A percentile compares a stretch with the other conserved stretches of the same genome.
Conservation (phyloP, 108 stramenopile genomes). For the Conticribra weissflogii region DNA sequence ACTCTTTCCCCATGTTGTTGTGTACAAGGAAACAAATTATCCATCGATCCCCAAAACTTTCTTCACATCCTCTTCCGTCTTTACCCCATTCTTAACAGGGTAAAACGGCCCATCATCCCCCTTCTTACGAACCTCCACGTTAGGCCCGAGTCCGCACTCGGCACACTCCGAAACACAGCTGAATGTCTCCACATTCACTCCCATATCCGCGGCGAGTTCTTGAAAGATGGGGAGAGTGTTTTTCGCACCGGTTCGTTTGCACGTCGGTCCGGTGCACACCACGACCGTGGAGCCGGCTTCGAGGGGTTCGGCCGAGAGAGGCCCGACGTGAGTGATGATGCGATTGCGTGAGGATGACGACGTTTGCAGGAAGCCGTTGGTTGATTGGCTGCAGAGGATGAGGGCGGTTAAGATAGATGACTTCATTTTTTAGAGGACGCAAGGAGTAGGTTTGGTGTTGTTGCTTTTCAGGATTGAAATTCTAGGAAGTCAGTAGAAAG, state of each 20-base stretch:
- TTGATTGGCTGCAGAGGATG: not conserved
- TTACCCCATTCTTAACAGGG: conserved; percentile 68
- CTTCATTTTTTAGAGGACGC: not conserved
- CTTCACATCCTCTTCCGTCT: conserved; percentile 68
- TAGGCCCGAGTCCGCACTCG: conserved; percentile 76
- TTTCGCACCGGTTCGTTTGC: conserved; percentile 56
- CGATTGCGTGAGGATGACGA: no score
- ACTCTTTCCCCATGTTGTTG: not conserved
- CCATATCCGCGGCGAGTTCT: conserved; percentile 47
- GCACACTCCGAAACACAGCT: conserved; percentile 75
- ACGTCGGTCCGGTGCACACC: conserved; percentile 71
- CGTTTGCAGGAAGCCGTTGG: not conserved
- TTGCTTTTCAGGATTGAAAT: no score
- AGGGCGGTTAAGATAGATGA: not conserved
- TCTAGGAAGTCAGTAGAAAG: no score
- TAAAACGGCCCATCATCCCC: conserved; percentile 73
- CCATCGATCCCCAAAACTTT: conserved; percentile 57
- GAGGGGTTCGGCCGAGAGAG: conserved; percentile 45
- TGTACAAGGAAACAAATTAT: not conserved
- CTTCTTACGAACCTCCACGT: conserved; percentile 62
- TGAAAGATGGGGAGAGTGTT: conserved; percentile 54
- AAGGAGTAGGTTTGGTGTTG: no score
- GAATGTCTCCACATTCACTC: conserved; percentile 63
- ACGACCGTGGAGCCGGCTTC: conserved; percentile 60
- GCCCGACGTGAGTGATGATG: not conserved